These are phyloP conservation scores for Candida mesenterica DNA, from an alignment of 1,139 yeast genomes.

Conservation along the genomic window DNA sequence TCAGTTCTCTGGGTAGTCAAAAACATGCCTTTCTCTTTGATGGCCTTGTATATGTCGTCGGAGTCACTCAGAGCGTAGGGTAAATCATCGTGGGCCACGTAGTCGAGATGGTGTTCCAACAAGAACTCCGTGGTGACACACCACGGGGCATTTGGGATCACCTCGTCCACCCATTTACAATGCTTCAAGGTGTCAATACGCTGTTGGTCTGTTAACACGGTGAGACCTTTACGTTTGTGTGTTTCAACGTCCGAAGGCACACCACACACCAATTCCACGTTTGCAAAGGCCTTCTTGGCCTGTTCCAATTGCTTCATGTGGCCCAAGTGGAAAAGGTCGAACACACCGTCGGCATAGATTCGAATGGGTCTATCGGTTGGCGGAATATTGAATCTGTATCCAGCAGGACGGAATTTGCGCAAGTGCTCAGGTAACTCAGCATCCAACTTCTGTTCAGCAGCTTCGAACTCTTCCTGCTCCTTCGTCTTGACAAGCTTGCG, in stretches of 20 bases:
- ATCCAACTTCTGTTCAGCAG: slow-evolving; percentile 54
- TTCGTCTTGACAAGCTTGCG: slow-evolving; percentile 19
- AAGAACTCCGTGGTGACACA: slow-evolving; percentile 82
- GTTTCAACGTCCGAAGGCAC: slow-evolving; percentile 88
- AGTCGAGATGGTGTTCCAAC: slow-evolving; percentile 77
- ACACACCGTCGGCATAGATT: slow-evolving; percentile 95
- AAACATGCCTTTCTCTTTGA: slow-evolving; percentile 87
- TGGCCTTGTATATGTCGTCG: slow-evolving; percentile 90
- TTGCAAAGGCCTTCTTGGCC: slow-evolving; percentile 88
- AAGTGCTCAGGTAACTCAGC: slow-evolving; percentile 60
- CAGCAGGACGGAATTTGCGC: slow-evolving; percentile 69
- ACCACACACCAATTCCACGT: slow-evolving; percentile 84
- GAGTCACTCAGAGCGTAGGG: slow-evolving; percentile 87
- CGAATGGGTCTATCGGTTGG: slow-evolving; percentile 85
- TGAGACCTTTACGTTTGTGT: slow-evolving; percentile 87
- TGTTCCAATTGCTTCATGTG: slow-evolving; percentile 95
- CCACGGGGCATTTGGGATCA: slow-evolving; percentile 94
- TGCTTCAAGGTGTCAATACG: slow-evolving; percentile 85
- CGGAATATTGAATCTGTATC: slow-evolving; percentile 73
- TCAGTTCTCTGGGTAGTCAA: slow-evolving; percentile 94
- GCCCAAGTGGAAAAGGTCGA: slow-evolving; percentile 93
- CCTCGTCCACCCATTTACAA: slow-evolving; percentile 98
- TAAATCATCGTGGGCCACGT: slow-evolving; percentile 95
- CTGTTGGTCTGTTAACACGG: slow-evolving; percentile 85
- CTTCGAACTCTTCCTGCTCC: slow-evolving; percentile 41